phyloP scores from a whole-genome alignment of 2,329 filamentous ascomycete species.

The Colletotrichum scovillei region DNA sequence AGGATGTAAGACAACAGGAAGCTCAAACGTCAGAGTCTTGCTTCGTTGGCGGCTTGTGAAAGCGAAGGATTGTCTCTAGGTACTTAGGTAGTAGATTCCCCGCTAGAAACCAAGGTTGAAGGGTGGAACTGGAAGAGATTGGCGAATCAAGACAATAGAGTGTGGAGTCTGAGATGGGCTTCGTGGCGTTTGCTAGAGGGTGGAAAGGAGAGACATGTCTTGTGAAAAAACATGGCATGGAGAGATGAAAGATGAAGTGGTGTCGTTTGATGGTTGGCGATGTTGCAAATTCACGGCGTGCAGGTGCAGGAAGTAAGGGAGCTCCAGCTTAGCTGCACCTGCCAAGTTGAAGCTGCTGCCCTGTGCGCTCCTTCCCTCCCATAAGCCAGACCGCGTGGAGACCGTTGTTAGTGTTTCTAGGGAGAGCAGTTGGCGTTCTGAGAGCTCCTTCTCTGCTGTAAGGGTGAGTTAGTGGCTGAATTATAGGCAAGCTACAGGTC shows the following conservation, averaged over 20 bases:
- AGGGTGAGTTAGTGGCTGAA: not conserved
- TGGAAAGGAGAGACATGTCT: slow-evolving; percentile 12
- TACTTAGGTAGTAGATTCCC: not conserved
- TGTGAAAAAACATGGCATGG: not conserved
- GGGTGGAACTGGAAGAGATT: not conserved
- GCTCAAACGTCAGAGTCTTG: not conserved
- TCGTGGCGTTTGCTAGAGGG: slow-evolving; percentile 2
- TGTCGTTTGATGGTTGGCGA: not conserved
- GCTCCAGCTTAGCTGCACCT: not conserved
- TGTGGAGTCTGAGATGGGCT: not conserved
- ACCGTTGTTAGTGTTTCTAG: slow-evolving; percentile 13
- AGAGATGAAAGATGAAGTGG: not conserved
- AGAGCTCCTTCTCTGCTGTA: slow-evolving; percentile 7
- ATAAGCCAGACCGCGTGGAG: not conserved
- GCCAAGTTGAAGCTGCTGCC: not conserved
- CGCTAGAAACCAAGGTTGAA: not conserved
- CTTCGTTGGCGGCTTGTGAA: not conserved
- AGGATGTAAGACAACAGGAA: not conserved
- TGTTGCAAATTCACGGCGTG: not conserved
- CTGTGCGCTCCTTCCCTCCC: not conserved
- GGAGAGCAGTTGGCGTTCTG: not conserved
- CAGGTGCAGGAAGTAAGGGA: not conserved
- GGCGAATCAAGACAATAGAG: not conserved
- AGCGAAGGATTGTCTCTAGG: not conserved
- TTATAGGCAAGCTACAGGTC: not conserved